Evolutionary conservation across 2,329 filamentous ascomycete species (phyloP).

Genomic region (Alternaria dauci): DNA sequence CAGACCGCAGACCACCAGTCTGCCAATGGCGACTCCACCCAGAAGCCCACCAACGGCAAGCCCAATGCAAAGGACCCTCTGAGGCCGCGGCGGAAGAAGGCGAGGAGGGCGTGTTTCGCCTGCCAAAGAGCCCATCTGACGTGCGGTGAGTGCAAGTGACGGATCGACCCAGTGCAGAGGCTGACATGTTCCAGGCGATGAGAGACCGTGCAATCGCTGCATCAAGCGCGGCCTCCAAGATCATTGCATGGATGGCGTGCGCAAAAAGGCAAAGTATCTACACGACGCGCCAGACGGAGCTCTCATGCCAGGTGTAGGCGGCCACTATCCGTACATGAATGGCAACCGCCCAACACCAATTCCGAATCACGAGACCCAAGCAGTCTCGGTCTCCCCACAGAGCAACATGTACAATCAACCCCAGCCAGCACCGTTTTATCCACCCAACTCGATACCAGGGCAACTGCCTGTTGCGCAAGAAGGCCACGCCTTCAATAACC

Average conservation of each 20-base stretch:
- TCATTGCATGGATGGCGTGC: slow-evolving; percentile 91
- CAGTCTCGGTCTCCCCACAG: slow-evolving; percentile 41
- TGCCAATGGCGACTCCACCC: slow-evolving; percentile 45
- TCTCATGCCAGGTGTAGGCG: slow-evolving; percentile 82
- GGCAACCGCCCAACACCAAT: slow-evolving; percentile 55
- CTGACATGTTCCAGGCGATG: slow-evolving; percentile 72
- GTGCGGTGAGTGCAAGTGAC: slow-evolving; percentile 78
- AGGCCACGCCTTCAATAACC: slow-evolving; percentile 65
- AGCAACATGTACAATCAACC: slow-evolving; percentile 56
- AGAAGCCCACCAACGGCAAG: slow-evolving; percentile 46
- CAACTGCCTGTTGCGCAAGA: slow-evolving; percentile 56
- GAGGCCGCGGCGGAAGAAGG: slow-evolving; percentile 93
- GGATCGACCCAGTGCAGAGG: not conserved
- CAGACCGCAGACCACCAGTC: slow-evolving; percentile 51
- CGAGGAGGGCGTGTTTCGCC: slow-evolving; percentile 91
- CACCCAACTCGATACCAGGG: slow-evolving; percentile 49
- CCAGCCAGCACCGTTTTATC: slow-evolving; percentile 52
- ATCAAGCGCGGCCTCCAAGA: slow-evolving; percentile 93
- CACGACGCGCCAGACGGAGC: slow-evolving; percentile 94
- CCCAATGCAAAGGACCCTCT: slow-evolving; percentile 83
- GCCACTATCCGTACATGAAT: slow-evolving; percentile 68
- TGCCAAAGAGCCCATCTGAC: slow-evolving; percentile 97
- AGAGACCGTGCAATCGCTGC: slow-evolving; percentile 91
- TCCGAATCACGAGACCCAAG: slow-evolving; percentile 36
- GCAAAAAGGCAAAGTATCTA: slow-evolving; percentile 99